A percentile compares a stretch with the other conserved stretches of the same genome.
Conservation (phyloP, 2,329 filamentous ascomycete species). For the Teratosphaeria pseudoeucalypti region DNA sequence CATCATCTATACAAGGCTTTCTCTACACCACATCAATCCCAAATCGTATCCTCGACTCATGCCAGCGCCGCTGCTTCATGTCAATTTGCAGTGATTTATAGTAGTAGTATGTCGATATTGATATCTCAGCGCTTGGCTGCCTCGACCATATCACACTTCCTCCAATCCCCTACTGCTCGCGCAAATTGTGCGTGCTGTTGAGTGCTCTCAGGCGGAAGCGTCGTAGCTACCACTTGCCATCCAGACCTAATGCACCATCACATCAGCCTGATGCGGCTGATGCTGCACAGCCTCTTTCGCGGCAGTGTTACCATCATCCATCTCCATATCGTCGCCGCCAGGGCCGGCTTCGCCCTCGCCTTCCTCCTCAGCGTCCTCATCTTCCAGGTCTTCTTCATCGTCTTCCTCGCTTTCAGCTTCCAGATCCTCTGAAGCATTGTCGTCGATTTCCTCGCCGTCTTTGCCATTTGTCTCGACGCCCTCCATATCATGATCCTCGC, state of each 20-base stretch:
- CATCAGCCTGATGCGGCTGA: conserved; percentile 10
- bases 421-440: conserved; percentile 46
- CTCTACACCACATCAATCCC: neutral
- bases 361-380: conserved; percentile 27
- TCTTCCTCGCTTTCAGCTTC: conserved; percentile 34
- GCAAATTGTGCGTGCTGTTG: neutral
- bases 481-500: conserved; percentile 66
- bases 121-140: neutral
- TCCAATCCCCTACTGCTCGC: neutral
- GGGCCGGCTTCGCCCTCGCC: conserved; percentile 15
- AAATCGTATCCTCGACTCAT: neutral
- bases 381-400: conserved; percentile 29
- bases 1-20: neutral
- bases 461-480: conserved; percentile 49
- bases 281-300: conserved; percentile 5
- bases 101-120: neutral
- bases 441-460: conserved; percentile 57
- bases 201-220: neutral
- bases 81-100: neutral
- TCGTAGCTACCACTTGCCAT: neutral
- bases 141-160: too few relatives aligned
- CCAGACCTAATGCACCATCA: conserved; percentile 17
- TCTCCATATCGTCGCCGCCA: conserved; percentile 22
- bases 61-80: neutral
- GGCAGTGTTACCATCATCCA: conserved; percentile 13